A percentile compares a stretch with the other conserved stretches of the same genome.
Conservation (phyloP, 2,329 filamentous ascomycete genomes). For the Cercospora zeae-maydis region DNA sequence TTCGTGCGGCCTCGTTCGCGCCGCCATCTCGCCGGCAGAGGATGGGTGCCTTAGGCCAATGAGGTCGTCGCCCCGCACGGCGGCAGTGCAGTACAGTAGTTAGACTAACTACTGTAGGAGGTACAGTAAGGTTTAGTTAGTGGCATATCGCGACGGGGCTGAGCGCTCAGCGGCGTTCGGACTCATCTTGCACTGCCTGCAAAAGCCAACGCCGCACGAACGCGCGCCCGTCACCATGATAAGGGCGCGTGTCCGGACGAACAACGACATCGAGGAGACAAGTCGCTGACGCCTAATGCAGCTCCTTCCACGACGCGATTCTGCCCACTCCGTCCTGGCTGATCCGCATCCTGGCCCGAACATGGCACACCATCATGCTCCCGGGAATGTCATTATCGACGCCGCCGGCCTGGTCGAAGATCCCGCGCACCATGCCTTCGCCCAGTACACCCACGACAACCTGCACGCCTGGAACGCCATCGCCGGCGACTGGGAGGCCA, state of each 20-base stretch:
- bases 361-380: background rate
- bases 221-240: background rate
- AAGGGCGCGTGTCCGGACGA: background rate
- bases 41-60: background rate
- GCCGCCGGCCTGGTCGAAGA: slow-evolving; percentile 10
- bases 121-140: too few species aligned
- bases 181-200: background rate
- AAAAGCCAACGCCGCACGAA: too few species aligned
- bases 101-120: too few species aligned
- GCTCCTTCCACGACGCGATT: slow-evolving; percentile 7
- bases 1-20: background rate
- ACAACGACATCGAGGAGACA: background rate
- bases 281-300: slow-evolving; percentile 12
- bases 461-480: slow-evolving; percentile 41
- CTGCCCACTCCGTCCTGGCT: slow-evolving; percentile 1
- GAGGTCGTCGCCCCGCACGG: too few species aligned
- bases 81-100: too few species aligned
- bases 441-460: slow-evolving; percentile 16
- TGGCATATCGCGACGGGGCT: too few species aligned
- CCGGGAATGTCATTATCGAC: slow-evolving; percentile 2
- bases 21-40: background rate
- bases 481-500: slow-evolving; percentile 44
- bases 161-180: background rate
- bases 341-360: background rate
- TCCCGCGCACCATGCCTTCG: background rate